A percentile compares a stretch with the other conserved stretches of the same genome.
Conservation (phyloP, 208 protist species). For the Crithidia thermophila region DNA sequence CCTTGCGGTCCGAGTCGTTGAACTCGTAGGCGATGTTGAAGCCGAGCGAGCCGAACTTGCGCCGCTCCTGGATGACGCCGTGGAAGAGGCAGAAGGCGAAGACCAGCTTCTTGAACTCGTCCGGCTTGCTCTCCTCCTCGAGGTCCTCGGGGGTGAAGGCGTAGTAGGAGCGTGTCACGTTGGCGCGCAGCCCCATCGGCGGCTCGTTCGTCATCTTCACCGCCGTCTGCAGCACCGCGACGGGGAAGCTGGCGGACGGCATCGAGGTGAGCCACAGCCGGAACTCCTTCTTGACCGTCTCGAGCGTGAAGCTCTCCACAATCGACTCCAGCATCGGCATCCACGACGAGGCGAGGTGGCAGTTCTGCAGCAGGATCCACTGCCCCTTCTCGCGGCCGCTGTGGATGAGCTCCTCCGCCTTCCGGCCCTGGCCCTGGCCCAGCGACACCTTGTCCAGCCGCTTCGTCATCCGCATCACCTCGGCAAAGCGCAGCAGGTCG, state of each 20-base stretch:
- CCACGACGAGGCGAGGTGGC: slow-evolving; percentile 96
- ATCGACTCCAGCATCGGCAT: slow-evolving; percentile 94
- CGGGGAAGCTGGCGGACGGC: slow-evolving; percentile 97
- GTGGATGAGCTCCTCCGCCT: slow-evolving; percentile 91
- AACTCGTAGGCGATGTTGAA: slow-evolving; percentile 98
- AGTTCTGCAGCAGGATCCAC: slow-evolving; percentile 98
- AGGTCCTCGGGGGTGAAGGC: slow-evolving; percentile 90
- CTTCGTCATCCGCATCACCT: slow-evolving; percentile 94
- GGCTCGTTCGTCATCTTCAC: slow-evolving; percentile 99
- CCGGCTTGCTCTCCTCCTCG: slow-evolving; percentile 78
- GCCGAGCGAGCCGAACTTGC: slow-evolving; percentile 95
- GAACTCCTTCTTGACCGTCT: slow-evolving; percentile 97
- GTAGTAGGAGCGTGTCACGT: slow-evolving; percentile 95
- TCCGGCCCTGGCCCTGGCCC: slow-evolving; percentile 96
- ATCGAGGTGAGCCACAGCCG: slow-evolving; percentile 98
- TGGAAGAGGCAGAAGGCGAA: slow-evolving; percentile 96
- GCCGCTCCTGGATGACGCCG: slow-evolving; percentile 94
- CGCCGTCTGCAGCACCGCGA: slow-evolving; percentile 96
- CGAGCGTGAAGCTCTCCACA: slow-evolving; percentile 93
- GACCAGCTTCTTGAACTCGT: slow-evolving; percentile 92
- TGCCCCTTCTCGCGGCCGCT: slow-evolving; percentile 86
- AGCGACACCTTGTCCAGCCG: slow-evolving; percentile 96
- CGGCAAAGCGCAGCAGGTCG: slow-evolving; percentile 95
- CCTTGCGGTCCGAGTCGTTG: slow-evolving; percentile 94
- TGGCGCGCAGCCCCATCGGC: slow-evolving; percentile 97